Conservation (phyloP, 306 rosid genomes). For the Nissolia schottii region DNA sequence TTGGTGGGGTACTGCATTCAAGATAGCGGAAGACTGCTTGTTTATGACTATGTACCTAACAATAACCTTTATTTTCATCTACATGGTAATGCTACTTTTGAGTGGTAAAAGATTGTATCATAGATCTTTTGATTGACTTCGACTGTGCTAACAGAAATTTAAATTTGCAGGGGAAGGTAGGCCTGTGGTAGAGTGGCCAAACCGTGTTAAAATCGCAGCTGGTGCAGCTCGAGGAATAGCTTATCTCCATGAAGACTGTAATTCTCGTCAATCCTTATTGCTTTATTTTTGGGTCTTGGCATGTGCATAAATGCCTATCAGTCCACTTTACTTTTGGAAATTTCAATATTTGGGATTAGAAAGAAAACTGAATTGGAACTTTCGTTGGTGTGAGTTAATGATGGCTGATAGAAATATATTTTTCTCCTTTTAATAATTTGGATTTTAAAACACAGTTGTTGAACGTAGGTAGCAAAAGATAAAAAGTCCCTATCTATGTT, state of each 20-base stretch:
- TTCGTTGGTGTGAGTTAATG: background rate
- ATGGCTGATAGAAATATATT: background rate
- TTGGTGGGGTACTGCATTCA: slow-evolving; percentile 83
- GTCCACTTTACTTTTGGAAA: background rate
- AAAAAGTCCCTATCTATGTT: background rate
- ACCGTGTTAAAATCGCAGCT: slow-evolving; percentile 74
- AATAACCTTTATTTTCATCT: slow-evolving; percentile 75
- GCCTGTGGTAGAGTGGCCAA: slow-evolving; percentile 72
- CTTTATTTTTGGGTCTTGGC: background rate
- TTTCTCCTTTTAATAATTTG: background rate
- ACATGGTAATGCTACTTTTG: slow-evolving; percentile 56
- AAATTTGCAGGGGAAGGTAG: slow-evolving; percentile 46
- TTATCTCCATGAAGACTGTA: slow-evolving; percentile 98
- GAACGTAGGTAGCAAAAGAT: background rate
- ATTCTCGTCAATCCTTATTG: slow-evolving; percentile 26
- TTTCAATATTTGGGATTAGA: background rate
- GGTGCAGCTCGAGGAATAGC: slow-evolving; percentile 96
- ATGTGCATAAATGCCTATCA: slow-evolving; percentile 1
- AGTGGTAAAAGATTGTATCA: slow-evolving; percentile 11
- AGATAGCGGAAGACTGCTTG: slow-evolving; percentile 72
- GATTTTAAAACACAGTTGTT: background rate
- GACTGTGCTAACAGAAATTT: slow-evolving; percentile 15
- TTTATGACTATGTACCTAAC: slow-evolving; percentile 85
- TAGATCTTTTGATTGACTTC: slow-evolving; percentile 14
- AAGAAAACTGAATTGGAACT: background rate